These are phyloP conservation scores for Paragyromitra xinjiangensis DNA, from an alignment of 495 filamentous ascomycete species.

Conservation along the genomic window DNA sequence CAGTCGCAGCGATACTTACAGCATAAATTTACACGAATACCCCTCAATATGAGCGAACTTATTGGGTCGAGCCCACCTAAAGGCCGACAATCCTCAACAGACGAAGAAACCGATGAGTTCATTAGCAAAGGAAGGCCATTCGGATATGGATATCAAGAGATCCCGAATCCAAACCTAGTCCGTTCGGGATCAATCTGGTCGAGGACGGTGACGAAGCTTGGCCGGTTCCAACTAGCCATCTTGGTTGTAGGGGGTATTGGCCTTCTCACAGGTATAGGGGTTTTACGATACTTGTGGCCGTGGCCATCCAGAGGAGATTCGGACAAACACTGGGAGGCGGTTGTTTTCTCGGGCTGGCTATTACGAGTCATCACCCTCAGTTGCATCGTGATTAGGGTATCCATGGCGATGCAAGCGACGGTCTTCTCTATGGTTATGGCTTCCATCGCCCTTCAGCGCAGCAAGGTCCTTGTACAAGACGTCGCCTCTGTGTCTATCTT, in stretches of 20 bases:
- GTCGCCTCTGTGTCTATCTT: constrained; percentile 31
- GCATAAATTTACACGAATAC: not conserved
- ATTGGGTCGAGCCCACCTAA: not conserved
- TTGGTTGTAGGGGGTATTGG: constrained; percentile 18
- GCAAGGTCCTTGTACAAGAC: constrained; percentile 18
- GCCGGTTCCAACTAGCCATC: constrained; percentile 9
- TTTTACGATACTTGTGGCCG: constrained; percentile 28
- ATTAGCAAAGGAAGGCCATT: not conserved
- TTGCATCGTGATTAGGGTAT: constrained; percentile 30
- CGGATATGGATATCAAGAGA: not conserved
- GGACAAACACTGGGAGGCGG: not conserved
- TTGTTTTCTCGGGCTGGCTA: constrained; percentile 37
- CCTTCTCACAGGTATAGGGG: constrained; percentile 6
- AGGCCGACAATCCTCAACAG: not conserved
- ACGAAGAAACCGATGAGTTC: not conserved
- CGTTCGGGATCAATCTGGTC: not conserved
- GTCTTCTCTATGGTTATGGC: constrained; percentile 44
- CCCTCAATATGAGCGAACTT: not conserved
- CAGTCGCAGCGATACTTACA: not conserved
- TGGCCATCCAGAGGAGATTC: not conserved
- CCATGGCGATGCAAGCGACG: constrained; percentile 26
- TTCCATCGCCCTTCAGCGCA: constrained; percentile 31
- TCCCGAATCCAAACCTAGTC: not conserved
- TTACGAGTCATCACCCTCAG: constrained; percentile 34
- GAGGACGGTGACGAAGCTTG: constrained; percentile 28